phyloP scores from a whole-genome alignment of 495 filamentous ascomycete genomes.

The Jackrogersella multiformis region DNA sequence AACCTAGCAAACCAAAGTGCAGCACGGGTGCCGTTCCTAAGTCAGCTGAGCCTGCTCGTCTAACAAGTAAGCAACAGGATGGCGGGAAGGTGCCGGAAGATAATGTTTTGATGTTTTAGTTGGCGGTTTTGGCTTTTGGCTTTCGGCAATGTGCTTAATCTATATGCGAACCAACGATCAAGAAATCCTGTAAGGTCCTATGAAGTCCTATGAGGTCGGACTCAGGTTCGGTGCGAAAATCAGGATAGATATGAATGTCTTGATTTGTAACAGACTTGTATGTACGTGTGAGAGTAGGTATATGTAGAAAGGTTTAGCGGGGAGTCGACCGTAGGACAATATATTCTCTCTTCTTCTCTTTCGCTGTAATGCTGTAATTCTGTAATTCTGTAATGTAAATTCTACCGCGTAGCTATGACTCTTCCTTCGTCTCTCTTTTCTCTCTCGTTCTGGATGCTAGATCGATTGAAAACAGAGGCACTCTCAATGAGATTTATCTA shows the following conservation, averaged over 20 bases:
- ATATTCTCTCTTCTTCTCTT: slow-evolving; percentile 23
- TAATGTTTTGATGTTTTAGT: slow-evolving; percentile 17
- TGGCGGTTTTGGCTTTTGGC: slow-evolving; percentile 18
- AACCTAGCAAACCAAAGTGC: slow-evolving; percentile 19
- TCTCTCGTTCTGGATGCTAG: slow-evolving; percentile 17
- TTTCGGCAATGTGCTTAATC: slow-evolving; percentile 32
- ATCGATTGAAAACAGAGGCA: slow-evolving; percentile 26
- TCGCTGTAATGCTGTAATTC: slow-evolving; percentile 38
- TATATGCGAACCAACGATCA: slow-evolving; percentile 19
- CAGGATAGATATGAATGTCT: slow-evolving; percentile 17
- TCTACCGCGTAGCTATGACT: slow-evolving; percentile 33
- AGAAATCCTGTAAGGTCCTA: slow-evolving; percentile 2
- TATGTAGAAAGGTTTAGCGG: slow-evolving; percentile 28
- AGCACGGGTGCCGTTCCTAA: slow-evolving; percentile 13
- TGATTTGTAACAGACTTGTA: slow-evolving; percentile 34
- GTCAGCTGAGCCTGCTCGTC: neutral
- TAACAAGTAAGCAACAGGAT: neutral
- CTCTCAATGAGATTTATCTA: slow-evolving; percentile 29
- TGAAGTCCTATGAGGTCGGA: neutral
- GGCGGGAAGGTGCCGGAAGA: slow-evolving; percentile 28
- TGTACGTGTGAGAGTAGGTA: slow-evolving; percentile 14
- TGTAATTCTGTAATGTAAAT: slow-evolving; percentile 35
- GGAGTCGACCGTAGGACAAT: slow-evolving; percentile 17
- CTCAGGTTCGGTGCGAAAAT: slow-evolving; percentile 7
- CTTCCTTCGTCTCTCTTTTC: slow-evolving; percentile 8